Evolutionary conservation across 1,284 basidiomycete species (phyloP).

Genomic region (Kwoniella shivajii): DNA sequence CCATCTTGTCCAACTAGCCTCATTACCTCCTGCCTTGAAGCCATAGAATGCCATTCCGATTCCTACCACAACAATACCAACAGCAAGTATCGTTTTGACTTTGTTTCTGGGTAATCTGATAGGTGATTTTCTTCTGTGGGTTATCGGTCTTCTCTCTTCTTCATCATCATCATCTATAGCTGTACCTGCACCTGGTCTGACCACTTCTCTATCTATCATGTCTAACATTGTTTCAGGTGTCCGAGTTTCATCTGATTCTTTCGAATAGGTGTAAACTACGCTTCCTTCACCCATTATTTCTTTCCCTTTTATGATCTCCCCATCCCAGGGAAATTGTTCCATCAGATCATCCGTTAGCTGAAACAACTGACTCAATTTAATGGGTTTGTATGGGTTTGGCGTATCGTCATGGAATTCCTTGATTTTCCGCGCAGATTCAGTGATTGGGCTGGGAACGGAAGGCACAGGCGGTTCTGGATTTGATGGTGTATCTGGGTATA

Average conservation of each 20-base stretch:
- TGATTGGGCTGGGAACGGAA: not conserved
- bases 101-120: conserved; percentile 23
- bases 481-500: conserved; percentile 56
- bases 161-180: conserved; percentile 27
- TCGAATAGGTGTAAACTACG: conserved; percentile 44
- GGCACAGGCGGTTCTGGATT: conserved; percentile 6
- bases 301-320: conserved; percentile 34
- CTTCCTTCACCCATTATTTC: conserved; percentile 49
- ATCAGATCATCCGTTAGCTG: conserved; percentile 43
- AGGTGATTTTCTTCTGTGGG: conserved; percentile 22
- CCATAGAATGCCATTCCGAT: conserved; percentile 44
- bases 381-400: conserved; percentile 43
- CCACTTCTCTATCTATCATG: conserved; percentile 16
- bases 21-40: conserved; percentile 20
- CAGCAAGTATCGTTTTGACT: conserved; percentile 33
- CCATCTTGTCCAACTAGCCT: conserved; percentile 37
- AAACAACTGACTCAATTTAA: conserved; percentile 48
- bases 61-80: conserved; percentile 40
- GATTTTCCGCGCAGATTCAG: not conserved
- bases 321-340: conserved; percentile 43
- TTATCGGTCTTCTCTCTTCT: not conserved
- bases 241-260: conserved; percentile 18
- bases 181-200: conserved; percentile 17
- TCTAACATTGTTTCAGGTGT: conserved; percentile 10
- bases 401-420: conserved; percentile 19